Conservation (phyloP, 179 eudicot genomes). For the Silene noctiflora region DNA sequence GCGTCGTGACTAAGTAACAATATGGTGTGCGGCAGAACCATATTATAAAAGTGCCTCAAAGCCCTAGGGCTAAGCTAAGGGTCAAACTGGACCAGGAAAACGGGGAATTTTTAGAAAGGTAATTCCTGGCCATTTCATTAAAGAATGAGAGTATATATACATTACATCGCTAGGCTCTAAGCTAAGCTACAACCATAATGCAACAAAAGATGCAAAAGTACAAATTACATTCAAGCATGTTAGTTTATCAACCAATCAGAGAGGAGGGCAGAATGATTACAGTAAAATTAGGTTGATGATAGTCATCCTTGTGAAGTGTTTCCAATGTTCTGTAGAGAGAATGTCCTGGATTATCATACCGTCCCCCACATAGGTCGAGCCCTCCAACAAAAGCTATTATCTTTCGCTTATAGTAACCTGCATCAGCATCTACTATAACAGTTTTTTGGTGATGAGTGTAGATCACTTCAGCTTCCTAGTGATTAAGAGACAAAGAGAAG, state of each 20-base stretch:
- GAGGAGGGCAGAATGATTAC: conserved; percentile 32
- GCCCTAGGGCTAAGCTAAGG: too few relatives aligned
- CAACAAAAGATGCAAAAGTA: too few relatives aligned
- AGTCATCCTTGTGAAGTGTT: conserved; percentile 68
- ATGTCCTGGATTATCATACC: conserved; percentile 70
- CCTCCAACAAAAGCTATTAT: conserved; percentile 81
- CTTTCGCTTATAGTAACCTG: conserved; percentile 50
- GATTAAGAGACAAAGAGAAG: neutral
- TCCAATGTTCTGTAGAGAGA: conserved; percentile 48
- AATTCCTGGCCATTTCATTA: too few relatives aligned
- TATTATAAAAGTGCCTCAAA: too few relatives aligned
- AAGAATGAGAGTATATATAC: too few relatives aligned
- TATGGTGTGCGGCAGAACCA: too few relatives aligned
- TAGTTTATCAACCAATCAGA: neutral
- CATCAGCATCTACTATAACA: conserved; percentile 77
- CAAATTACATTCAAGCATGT: neutral
- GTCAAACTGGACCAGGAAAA: too few relatives aligned
- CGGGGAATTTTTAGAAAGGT: too few relatives aligned
- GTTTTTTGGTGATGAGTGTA: conserved; percentile 87
- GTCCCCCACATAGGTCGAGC: conserved; percentile 66
- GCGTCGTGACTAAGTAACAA: too few relatives aligned
- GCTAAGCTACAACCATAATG: too few relatives aligned
- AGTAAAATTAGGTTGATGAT: conserved; percentile 49
- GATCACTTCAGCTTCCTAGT: conserved; percentile 66
- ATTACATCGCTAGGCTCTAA: too few relatives aligned